phyloP scores from a whole-genome alignment of 148 eudicot species.

The Rhododendron vialii region DNA sequence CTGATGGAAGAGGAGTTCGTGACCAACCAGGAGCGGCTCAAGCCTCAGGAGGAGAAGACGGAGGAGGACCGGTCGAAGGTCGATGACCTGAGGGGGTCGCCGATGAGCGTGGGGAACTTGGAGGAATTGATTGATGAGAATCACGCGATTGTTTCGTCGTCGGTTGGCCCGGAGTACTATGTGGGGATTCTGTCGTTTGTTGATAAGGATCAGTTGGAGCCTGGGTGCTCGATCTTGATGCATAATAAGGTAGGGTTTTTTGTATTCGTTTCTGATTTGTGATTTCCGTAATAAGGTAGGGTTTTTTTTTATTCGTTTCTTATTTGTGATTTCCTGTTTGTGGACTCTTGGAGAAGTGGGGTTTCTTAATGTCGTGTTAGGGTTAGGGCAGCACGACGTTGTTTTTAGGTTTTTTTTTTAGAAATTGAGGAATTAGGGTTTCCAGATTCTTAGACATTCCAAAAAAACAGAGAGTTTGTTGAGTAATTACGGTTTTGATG shows the following conservation, averaged over 20 bases:
- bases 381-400: not conserved
- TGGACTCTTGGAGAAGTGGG: too few relatives aligned
- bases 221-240: slow-evolving; percentile 92
- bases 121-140: slow-evolving; percentile 98
- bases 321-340: too few relatives aligned
- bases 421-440: not conserved
- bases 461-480: too few relatives aligned
- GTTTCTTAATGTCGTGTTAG: too few relatives aligned
- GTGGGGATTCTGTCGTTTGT: slow-evolving; percentile 82
- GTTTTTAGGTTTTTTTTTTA: not conserved
- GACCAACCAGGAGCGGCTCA: slow-evolving; percentile 83
- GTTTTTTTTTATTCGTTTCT: too few relatives aligned
- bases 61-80: slow-evolving; percentile 93
- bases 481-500: not conserved
- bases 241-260: slow-evolving; percentile 69
- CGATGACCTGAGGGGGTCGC: slow-evolving; percentile 85
- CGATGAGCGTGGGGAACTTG: slow-evolving; percentile 93
- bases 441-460: not conserved
- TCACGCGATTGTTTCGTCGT: slow-evolving; percentile 86
- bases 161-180: slow-evolving; percentile 96
- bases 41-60: slow-evolving; percentile 92
- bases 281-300: not conserved
- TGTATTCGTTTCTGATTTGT: slow-evolving; percentile 1
- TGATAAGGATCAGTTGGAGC: slow-evolving; percentile 95
- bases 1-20: slow-evolving; percentile 96